Conservation (phyloP, 73 alveolate species). For the Symbiodinium pilosum region DNA sequence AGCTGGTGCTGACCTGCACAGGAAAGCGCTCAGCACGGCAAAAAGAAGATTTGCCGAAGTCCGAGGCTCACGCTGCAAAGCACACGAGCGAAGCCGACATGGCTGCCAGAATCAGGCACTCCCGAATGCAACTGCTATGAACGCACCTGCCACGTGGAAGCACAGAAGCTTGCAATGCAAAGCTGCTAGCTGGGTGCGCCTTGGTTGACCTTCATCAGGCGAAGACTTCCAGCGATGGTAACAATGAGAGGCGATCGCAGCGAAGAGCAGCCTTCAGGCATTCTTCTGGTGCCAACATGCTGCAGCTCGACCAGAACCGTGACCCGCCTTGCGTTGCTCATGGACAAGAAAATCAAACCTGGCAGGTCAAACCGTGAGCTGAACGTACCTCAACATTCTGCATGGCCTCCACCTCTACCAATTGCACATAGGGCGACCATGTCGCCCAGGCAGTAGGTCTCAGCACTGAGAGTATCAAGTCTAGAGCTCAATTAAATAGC, state of each 20-base stretch:
- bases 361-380: background rate
- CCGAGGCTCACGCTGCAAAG: background rate
- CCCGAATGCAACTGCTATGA: background rate
- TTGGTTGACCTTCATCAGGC: too few species aligned
- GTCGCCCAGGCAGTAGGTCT: constrained; percentile 64
- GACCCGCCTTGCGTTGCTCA: background rate
- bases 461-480: background rate
- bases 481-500: background rate
- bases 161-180: too few species aligned
- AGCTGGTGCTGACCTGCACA: background rate
- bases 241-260: constrained; percentile 31
- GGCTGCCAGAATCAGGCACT: constrained; percentile 3
- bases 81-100: background rate
- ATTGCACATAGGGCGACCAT: constrained; percentile 58
- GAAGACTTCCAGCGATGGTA: too few species aligned
- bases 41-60: background rate
- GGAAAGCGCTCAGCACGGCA: background rate
- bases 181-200: too few species aligned
- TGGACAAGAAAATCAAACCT: background rate
- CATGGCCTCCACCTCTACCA: constrained; percentile 57
- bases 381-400: background rate
- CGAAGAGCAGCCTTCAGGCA: constrained; percentile 47
- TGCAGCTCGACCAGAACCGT: too few species aligned
- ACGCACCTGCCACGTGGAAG: too few species aligned
- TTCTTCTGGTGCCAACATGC: too few species aligned